phyloP scores from a whole-genome alignment of 108 stramenopile species.

The Cyclotella cryptica region DNA sequence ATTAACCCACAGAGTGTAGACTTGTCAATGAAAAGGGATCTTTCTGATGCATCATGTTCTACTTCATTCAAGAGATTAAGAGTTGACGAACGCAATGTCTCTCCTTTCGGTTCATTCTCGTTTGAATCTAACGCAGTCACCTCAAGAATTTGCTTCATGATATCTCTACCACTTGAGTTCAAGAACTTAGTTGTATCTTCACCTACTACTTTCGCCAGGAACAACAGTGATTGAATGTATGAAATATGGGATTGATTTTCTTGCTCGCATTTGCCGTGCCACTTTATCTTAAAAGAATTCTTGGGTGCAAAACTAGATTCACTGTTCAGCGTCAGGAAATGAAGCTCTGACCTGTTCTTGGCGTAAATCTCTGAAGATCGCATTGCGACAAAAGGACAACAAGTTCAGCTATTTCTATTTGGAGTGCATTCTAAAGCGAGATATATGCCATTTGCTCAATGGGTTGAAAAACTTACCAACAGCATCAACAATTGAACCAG shows the following conservation, averaged over 20 bases:
- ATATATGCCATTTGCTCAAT: not conserved
- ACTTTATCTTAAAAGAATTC: not conserved
- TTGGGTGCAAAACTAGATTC: not conserved
- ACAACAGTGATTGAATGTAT: constrained; percentile 44
- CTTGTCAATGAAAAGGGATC: constrained; percentile 53
- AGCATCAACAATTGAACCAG: constrained; percentile 65
- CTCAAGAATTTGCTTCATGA: constrained; percentile 54
- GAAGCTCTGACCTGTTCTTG: constrained; percentile 5
- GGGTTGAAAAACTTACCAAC: constrained; percentile 45
- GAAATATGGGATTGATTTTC: constrained; percentile 12
- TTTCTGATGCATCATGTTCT: constrained; percentile 32
- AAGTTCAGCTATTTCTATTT: not conserved
- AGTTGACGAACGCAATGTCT: constrained; percentile 44
- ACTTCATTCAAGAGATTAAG: constrained; percentile 48
- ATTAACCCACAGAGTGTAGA: constrained; percentile 64
- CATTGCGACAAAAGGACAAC: no score
- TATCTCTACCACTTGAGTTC: constrained; percentile 14
- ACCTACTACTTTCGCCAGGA: constrained; percentile 42
- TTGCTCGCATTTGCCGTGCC: not conserved
- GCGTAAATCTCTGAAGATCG: constrained; percentile 21
- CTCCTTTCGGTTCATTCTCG: constrained; percentile 5
- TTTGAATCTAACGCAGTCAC: constrained; percentile 52
- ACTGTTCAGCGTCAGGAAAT: not conserved
- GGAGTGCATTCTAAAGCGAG: not conserved
- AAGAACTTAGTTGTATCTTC: constrained; percentile 12